Percentiles rank a stretch among this genome's conserved stretches.
These are phyloP conservation scores for Candida golubevii DNA, from an alignment of 805 yeast genomes.

Conservation along the genomic window DNA sequence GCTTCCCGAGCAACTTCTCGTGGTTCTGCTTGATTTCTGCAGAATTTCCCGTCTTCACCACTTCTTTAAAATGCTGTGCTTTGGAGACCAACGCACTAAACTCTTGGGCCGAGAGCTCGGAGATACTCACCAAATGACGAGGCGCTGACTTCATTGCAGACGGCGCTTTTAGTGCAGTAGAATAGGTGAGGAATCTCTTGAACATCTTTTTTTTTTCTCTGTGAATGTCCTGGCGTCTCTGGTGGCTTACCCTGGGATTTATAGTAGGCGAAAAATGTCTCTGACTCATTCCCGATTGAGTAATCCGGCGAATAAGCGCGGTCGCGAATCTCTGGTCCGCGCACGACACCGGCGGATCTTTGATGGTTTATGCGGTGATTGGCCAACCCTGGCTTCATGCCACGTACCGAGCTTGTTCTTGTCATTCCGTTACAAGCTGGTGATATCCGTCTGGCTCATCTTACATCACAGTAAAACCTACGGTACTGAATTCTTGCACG, in stretches of 20 bases:
- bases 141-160: constrained; percentile 17
- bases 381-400: neutral
- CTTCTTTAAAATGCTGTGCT: constrained; percentile 63
- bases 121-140: constrained; percentile 79
- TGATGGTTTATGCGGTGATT: neutral
- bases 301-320: constrained; percentile 16
- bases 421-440: too few species aligned
- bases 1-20: constrained; percentile 67
- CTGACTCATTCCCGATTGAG: constrained; percentile 18
- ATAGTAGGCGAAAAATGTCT: neutral
- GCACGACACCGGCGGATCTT: constrained; percentile 7
- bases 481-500: too few species aligned
- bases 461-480: too few species aligned
- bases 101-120: constrained; percentile 71
- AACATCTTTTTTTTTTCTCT: constrained; percentile 9
- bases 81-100: constrained; percentile 65
- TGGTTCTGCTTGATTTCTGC: constrained; percentile 33
- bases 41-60: constrained; percentile 51
- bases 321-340: constrained; percentile 14
- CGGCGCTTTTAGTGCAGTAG: constrained; percentile 3
- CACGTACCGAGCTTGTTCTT: too few species aligned
- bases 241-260: neutral
- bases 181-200: constrained; percentile 11
- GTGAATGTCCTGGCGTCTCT: neutral
- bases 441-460: too few species aligned